Conservation (phyloP, 345 rosid genomes). For the Abelmoschus esculentus region DNA sequence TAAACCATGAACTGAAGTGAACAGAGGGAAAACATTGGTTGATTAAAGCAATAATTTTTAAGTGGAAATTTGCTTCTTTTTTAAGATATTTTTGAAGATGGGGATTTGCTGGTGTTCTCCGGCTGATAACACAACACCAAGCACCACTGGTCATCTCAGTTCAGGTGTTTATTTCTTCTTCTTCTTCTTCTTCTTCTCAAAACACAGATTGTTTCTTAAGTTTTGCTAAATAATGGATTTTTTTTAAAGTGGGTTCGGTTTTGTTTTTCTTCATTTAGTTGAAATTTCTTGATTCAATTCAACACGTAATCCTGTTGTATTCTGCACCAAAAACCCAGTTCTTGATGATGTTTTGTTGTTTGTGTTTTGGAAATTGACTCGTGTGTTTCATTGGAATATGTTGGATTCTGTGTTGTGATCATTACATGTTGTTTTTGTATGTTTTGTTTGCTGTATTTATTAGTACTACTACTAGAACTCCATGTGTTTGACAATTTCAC, state of each 20-base stretch:
- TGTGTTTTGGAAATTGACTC: neutral
- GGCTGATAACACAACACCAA: conserved; percentile 35
- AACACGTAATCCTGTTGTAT: conserved; percentile 6
- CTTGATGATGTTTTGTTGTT: neutral
- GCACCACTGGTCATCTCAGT: conserved; percentile 45
- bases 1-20: too few relatives aligned
- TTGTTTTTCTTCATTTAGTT: conserved; percentile 15
- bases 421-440: too few relatives aligned
- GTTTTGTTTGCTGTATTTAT: too few relatives aligned
- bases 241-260: neutral
- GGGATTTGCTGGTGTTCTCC: conserved; percentile 62
- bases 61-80: neutral
- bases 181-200: neutral
- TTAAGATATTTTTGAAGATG: conserved; percentile 24
- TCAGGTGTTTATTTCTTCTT: conserved; percentile 33
- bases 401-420: conserved; percentile 11
- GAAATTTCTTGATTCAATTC: neutral
- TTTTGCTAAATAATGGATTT: neutral
- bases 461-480: too few relatives aligned
- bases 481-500: neutral
- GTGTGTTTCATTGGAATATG: neutral
- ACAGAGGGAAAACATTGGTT: neutral
- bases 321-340: conserved; percentile 9
- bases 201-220: neutral
- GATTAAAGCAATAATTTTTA: neutral